Percentiles rank a stretch among this genome's conserved stretches.
phyloP scores from a whole-genome alignment of 352 stramenopile genomes.

The Phytopythium ostracodes region DNA sequence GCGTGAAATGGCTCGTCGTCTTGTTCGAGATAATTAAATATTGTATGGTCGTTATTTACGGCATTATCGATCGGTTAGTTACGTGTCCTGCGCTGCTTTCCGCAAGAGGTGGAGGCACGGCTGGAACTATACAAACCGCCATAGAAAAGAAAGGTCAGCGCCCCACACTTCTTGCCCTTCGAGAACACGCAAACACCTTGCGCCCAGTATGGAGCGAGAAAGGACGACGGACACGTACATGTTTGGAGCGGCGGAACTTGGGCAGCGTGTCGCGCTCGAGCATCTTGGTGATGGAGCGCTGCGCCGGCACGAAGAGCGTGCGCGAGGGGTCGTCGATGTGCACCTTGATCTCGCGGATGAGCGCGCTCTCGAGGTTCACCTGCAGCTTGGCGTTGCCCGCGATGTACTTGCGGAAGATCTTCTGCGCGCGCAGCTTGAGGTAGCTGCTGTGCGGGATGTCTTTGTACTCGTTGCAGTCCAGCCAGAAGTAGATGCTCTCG shows the following conservation, averaged over 20 bases:
- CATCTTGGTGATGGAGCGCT: slow-evolving; percentile 73
- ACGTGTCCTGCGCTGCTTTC: slow-evolving; percentile 10
- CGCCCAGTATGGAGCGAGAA: neutral
- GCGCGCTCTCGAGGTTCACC: slow-evolving; percentile 58
- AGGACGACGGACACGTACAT: slow-evolving; percentile 34
- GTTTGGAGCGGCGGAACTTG: slow-evolving; percentile 69
- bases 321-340: slow-evolving; percentile 52
- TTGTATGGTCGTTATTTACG: neutral
- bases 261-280: slow-evolving; percentile 68
- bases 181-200: no score
- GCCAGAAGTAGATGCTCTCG: slow-evolving; percentile 83
- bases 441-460: slow-evolving; percentile 71
- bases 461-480: slow-evolving; percentile 82
- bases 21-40: neutral
- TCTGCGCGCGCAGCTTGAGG: slow-evolving; percentile 69
- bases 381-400: slow-evolving; percentile 55
- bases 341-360: slow-evolving; percentile 52
- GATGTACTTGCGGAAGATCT: slow-evolving; percentile 82
- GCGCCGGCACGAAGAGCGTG: slow-evolving; percentile 51
- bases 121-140: slow-evolving; percentile 23
- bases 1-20: no score
- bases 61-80: neutral
- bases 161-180: no score
- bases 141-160: neutral
- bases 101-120: slow-evolving; percentile 35